Evolutionary conservation across 176 grass and related monocot species (phyloP).

Genomic region (Oryza meyeriana): DNA sequence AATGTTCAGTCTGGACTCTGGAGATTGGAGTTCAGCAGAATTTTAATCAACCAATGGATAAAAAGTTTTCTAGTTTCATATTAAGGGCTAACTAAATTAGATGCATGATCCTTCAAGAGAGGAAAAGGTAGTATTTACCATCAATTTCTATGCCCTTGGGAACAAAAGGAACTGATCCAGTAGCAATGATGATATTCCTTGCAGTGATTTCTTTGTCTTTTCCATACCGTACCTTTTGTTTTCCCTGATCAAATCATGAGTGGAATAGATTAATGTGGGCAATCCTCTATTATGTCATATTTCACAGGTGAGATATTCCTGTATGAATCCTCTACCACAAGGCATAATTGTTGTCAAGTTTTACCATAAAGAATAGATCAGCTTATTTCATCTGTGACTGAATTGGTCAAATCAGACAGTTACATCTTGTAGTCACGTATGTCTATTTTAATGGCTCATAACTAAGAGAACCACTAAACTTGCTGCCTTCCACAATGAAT

Average conservation of each 20-base stretch:
- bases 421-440: background rate
- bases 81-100: constrained; percentile 10
- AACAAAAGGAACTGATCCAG: constrained; percentile 91
- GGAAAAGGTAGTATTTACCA: constrained; percentile 48
- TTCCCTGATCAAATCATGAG: constrained; percentile 53
- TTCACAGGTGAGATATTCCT: background rate
- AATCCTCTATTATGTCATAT: background rate
- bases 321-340: background rate
- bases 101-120: constrained; percentile 24
- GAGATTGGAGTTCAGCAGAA: background rate
- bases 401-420: background rate
- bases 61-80: background rate
- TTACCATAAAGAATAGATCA: background rate
- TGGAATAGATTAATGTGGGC: constrained; percentile 1
- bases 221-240: constrained; percentile 80
- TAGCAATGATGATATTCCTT: constrained; percentile 89
- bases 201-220: constrained; percentile 90
- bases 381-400: constrained; percentile 2
- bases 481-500: background rate
- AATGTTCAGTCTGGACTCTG: background rate
- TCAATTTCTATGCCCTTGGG: constrained; percentile 97
- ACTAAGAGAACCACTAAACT: background rate
- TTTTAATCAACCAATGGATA: background rate
- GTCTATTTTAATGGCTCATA: background rate
- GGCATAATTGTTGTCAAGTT: background rate